Percentiles rank a stretch among this genome's conserved stretches.
Evolutionary conservation across 345 rosid genomes (phyloP).

Genomic region (Diplotaxis tenuifolia): DNA sequence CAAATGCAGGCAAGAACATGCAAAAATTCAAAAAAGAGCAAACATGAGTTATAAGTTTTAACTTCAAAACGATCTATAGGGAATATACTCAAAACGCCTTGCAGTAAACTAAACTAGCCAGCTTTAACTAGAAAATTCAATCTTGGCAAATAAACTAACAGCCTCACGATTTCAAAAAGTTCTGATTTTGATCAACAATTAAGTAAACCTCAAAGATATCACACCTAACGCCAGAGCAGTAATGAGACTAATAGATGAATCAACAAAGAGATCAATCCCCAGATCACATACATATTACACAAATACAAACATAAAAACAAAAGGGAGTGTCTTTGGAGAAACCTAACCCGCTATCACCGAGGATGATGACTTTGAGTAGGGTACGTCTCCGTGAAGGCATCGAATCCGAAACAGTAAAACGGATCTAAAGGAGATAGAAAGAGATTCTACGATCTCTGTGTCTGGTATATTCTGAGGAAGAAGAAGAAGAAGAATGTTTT

Average conservation of each 20-base stretch:
- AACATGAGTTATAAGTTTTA: too few species aligned
- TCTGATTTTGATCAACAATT: conserved; percentile 12
- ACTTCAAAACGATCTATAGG: too few species aligned
- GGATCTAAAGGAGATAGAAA: background rate
- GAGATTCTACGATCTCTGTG: conserved; percentile 10
- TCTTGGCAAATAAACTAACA: background rate
- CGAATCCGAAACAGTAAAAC: conserved; percentile 31
- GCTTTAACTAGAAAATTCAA: too few species aligned
- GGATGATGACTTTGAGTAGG: conserved; percentile 94
- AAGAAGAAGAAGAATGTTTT: background rate
- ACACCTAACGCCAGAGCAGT: conserved; percentile 1
- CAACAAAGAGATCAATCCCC: conserved; percentile 11
- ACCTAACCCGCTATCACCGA: conserved; percentile 94
- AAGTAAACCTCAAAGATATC: background rate
- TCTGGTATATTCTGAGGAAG: background rate
- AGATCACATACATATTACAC: conserved; percentile 5
- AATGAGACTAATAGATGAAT: too few species aligned
- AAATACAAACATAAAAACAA: background rate
- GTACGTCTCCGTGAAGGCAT: conserved; percentile 94
- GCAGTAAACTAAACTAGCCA: too few species aligned
- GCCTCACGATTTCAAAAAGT: background rate
- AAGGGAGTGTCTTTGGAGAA: conserved; percentile 12
- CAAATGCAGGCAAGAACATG: too few species aligned
- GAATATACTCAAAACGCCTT: too few species aligned
- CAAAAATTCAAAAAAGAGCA: too few species aligned